A percentile compares a stretch with the other conserved stretches of the same genome.
phyloP scores from a whole-genome alignment of 1,284 basidiomycete genomes.

The Ustilago vetiveriae region DNA sequence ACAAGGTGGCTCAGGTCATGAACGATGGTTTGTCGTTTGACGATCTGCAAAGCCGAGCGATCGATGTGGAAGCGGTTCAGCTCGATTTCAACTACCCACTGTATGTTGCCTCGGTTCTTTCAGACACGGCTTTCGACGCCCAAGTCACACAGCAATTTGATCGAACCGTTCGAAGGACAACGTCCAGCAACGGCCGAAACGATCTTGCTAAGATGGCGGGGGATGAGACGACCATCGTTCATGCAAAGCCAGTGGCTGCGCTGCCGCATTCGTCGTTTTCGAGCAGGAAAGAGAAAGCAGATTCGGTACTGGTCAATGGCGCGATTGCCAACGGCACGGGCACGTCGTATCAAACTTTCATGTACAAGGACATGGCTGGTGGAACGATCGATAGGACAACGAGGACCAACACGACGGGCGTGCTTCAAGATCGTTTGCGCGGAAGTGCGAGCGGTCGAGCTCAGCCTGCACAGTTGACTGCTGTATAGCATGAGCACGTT shows the following conservation, averaged over 20 bases:
- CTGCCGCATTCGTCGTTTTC: constrained; percentile 12
- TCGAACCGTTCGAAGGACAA: neutral
- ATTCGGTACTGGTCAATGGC: constrained; percentile 13
- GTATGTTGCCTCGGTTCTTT: constrained; percentile 12
- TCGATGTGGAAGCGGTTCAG: constrained; percentile 8
- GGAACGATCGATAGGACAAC: constrained; percentile 27
- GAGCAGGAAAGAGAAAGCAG: neutral
- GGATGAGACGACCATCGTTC: constrained; percentile 21
- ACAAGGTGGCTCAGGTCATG: neutral
- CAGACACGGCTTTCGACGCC: constrained; percentile 8
- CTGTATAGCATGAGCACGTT: constrained; percentile 1
- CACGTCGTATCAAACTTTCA: constrained; percentile 12
- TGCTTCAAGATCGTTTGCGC: constrained; percentile 10
- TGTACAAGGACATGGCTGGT: constrained; percentile 29
- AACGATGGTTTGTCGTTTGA: neutral
- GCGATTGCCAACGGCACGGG: constrained; percentile 18
- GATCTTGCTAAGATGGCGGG: constrained; percentile 11
- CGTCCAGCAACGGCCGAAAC: too few species aligned
- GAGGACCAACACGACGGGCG: constrained; percentile 20
- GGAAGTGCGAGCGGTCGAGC: constrained; percentile 18
- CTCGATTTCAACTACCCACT: constrained; percentile 34
- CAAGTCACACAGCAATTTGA: constrained; percentile 21
- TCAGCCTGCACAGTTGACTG: constrained; percentile 20
- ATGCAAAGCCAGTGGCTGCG: constrained; percentile 6
- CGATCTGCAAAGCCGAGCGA: neutral